phyloP scores from a whole-genome alignment of 192 early-diverging fungal species.

The Ambispora gerdemannii region DNA sequence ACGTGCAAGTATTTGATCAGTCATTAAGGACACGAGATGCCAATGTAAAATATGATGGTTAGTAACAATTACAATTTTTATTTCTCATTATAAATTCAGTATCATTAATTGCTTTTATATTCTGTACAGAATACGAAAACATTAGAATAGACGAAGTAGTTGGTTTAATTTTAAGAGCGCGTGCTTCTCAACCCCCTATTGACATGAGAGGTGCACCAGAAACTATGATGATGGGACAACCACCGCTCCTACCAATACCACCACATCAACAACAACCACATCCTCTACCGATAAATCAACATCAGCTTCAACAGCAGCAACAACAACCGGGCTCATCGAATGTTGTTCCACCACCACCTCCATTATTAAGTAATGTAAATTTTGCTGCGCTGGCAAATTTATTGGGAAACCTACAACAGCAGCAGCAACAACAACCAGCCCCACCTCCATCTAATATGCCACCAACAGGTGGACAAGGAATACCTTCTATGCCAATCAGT shows the following conservation, averaged over 20 bases:
- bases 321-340: conserved; percentile 18
- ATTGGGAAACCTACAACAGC: conserved; percentile 29
- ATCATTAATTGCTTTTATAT: not conserved
- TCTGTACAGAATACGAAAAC: conserved; percentile 29
- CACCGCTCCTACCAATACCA: conserved; percentile 6
- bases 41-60: conserved; percentile 37
- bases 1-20: conserved; percentile 35
- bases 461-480: conserved; percentile 3
- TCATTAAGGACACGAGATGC: conserved; percentile 6
- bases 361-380: conserved; percentile 30
- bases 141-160: conserved; percentile 35
- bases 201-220: conserved; percentile 13
- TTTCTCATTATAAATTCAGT: not conserved
- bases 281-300: not conserved
- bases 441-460: not conserved
- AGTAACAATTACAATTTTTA: conserved; percentile 5
- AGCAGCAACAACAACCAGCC: not conserved
- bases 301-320: not conserved
- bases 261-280: conserved; percentile 6
- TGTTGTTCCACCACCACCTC: conserved; percentile 15
- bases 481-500: conserved; percentile 17
- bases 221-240: conserved; percentile 24
- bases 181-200: conserved; percentile 3
- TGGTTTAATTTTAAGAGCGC: conserved; percentile 22
- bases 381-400: conserved; percentile 32